Conservation (phyloP, 1,139 yeast species). For the Candida tetrigidarum region DNA sequence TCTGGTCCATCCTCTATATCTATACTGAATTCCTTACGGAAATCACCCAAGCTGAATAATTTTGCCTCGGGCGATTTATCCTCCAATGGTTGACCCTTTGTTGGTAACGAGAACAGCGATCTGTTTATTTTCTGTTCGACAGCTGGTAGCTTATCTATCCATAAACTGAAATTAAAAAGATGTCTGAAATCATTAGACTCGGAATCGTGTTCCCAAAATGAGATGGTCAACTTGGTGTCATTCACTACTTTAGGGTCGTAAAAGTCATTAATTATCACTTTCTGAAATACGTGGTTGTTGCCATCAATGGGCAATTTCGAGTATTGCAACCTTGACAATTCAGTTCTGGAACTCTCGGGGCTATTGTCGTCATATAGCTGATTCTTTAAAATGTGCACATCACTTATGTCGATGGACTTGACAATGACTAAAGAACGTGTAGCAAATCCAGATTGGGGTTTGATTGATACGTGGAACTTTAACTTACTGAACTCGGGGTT, state of each 20-base stretch:
- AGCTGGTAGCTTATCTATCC: constrained; percentile 28
- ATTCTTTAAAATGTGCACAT: constrained; percentile 13
- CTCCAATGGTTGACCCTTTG: constrained; percentile 13
- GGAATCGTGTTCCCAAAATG: constrained; percentile 34
- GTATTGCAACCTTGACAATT: constrained; percentile 33
- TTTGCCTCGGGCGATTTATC: constrained; percentile 11
- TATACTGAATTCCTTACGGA: constrained; percentile 36
- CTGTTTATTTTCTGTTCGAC: constrained; percentile 2
- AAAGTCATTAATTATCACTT: constrained; percentile 36
- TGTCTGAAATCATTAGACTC: constrained; percentile 21
- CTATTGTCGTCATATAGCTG: constrained; percentile 11
- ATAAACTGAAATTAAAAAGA: constrained; percentile 33
- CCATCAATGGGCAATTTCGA: constrained; percentile 31
- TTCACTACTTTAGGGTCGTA: constrained; percentile 23
- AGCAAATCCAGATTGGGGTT: constrained; percentile 13
- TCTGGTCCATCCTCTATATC: constrained; percentile 74
- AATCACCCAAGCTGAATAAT: constrained; percentile 23
- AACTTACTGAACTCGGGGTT: constrained; percentile 26
- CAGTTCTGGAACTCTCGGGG: constrained; percentile 10
- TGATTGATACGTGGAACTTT: constrained; percentile 32
- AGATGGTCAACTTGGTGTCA: constrained; percentile 28
- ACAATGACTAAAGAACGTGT: constrained; percentile 31
- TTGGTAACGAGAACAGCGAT: constrained; percentile 8
- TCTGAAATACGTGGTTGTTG: constrained; percentile 23
- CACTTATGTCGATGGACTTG: constrained; percentile 20